Evolutionary conservation across 495 filamentous ascomycete genomes (phyloP).

Genomic region (Bombardia bombarda): DNA sequence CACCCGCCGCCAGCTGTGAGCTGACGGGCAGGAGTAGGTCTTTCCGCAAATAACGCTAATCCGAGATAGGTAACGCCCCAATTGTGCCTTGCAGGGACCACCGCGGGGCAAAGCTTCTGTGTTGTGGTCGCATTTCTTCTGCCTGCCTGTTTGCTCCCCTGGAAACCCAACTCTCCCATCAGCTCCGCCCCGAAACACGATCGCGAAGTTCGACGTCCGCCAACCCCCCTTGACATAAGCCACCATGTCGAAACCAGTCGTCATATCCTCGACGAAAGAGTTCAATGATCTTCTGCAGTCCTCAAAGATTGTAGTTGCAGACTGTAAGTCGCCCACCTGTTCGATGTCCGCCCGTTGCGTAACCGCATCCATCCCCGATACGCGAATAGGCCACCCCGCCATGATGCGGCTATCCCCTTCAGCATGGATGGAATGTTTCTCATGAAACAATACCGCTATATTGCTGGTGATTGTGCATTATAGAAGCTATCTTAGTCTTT

Average conservation of each 20-base stretch:
- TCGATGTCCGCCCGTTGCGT: background rate
- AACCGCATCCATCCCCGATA: too few species aligned
- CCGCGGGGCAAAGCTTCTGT: background rate
- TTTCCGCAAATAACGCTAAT: too few species aligned
- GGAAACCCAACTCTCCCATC: background rate
- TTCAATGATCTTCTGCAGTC: constrained; percentile 59
- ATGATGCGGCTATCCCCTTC: constrained; percentile 1
- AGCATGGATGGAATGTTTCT: background rate
- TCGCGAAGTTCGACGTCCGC: background rate
- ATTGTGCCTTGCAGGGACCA: constrained; percentile 2
- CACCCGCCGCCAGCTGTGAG: too few species aligned
- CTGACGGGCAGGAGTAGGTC: too few species aligned
- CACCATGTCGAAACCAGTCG: constrained; percentile 56
- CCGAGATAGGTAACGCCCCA: too few species aligned
- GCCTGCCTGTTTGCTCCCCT: background rate
- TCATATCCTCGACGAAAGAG: constrained; percentile 63
- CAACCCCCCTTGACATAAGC: background rate
- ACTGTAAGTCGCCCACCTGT: constrained; percentile 56
- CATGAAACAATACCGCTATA: background rate
- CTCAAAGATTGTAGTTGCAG: constrained; percentile 68
- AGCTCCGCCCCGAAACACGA: background rate
- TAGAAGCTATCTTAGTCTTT: too few species aligned
- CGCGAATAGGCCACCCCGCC: constrained; percentile 12
- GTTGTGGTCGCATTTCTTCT: background rate
- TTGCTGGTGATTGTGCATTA: too few species aligned